Evolutionary conservation across 208 protist genomes (phyloP), one percentile per base, ranked within the genome.

Genomic region (Leishmania martiniquensis): DNA sequence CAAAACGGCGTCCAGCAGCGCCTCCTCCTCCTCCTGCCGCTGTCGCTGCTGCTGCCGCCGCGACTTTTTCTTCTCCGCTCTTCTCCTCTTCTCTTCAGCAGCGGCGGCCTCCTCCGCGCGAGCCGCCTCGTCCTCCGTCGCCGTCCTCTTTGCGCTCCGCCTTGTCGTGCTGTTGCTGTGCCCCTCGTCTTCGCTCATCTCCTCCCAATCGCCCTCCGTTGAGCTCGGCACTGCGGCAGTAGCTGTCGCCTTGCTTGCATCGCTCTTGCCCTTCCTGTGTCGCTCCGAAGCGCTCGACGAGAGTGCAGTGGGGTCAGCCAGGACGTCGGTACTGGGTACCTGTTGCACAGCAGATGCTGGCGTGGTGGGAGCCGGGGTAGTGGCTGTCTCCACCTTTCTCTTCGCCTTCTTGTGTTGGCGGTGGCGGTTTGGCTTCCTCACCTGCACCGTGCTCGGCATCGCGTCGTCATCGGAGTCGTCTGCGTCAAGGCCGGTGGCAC

Each of bases 401-500:
- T 42, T 17, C 22, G 62, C 52, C 62, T 83, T 69, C 71, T 81
- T 75, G 44, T 79, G 62, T 44, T 82, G 80, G n/a, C 67, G 76
- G 5, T 85, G 62, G 51, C 75, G 60, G 15, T 63, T 75, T 1
- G 81, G 37, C 29, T 54, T 67, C 20, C 68, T 73, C 3, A 72
- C 17, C 75, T 83, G 82, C 84, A 87, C 83, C 1, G 87, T 89
- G 37, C 25, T 57, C 1, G 80, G 68, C 60, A 77, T 17, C n/a
- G 62, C 44, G 17, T 80, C 84, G 49, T 80, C 80, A 9, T 78
- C 80, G 10, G 70, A 68, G 4, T 63, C 72, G 15, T 81, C 78
- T 22, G 74, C 87, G 70, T 96, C 93, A n/a, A 88, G 87, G 15
- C 81, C 91, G 39, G 90, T 93, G 42, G 89, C 90, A 67, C 91